phyloP scores from a whole-genome alignment of 1,139 yeast species.

The Magnusiomyces paraingens region DNA sequence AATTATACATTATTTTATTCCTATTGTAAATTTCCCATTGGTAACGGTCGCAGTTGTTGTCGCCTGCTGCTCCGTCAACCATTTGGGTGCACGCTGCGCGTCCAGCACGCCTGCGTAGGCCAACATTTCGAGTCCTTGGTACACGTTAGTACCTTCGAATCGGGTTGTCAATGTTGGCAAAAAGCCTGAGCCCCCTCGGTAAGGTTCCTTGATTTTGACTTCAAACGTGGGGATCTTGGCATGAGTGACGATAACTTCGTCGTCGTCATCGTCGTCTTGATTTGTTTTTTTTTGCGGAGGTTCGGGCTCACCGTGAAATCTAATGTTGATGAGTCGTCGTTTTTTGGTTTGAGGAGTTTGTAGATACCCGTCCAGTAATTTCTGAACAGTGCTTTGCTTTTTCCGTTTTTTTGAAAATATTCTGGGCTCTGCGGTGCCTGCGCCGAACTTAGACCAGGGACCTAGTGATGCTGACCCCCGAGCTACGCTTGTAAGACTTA shows the following conservation, averaged over 20 bases:
- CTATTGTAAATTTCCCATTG: slow-evolving; percentile 32
- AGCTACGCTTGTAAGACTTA: slow-evolving; percentile 53
- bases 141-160: slow-evolving; percentile 66
- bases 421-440: slow-evolving; percentile 23
- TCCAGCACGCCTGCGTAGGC: slow-evolving; percentile 50
- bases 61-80: slow-evolving; percentile 79
- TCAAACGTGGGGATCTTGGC: slow-evolving; percentile 9
- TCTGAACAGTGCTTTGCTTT: background rate
- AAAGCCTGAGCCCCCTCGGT: background rate
- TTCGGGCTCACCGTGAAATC: slow-evolving; percentile 14
- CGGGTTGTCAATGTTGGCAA: slow-evolving; percentile 39
- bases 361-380: background rate
- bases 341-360: slow-evolving; percentile 2
- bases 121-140: slow-evolving; percentile 72
- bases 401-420: background rate
- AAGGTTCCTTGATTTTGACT: slow-evolving; percentile 8
- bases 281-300: background rate
- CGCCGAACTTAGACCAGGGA: slow-evolving; percentile 27
- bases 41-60: slow-evolving; percentile 41
- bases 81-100: slow-evolving; percentile 55
- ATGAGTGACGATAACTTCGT: background rate
- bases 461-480: slow-evolving; percentile 26
- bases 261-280: background rate
- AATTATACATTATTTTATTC: background rate
- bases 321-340: slow-evolving; percentile 5